A percentile compares a stretch with the other conserved stretches of the same genome.
These are phyloP conservation scores for Tolypocladium inflatum DNA, from an alignment of 2,329 filamentous ascomycete species.

Conservation along the genomic window DNA sequence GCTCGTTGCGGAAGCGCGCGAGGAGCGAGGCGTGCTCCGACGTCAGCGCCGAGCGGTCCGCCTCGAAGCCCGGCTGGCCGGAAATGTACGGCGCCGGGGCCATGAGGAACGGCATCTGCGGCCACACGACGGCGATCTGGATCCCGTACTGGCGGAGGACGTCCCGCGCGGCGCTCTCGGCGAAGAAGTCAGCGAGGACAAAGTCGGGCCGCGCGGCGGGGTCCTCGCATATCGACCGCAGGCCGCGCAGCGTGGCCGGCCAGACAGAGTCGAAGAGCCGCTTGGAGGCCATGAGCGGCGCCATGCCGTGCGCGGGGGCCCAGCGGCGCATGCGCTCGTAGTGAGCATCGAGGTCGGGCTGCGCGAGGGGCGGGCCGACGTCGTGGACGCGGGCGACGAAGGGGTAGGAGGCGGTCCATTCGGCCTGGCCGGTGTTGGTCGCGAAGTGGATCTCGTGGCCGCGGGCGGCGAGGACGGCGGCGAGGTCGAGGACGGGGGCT, in stretches of 20 bases:
- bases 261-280: constrained; percentile 27
- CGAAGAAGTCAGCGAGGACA: constrained; percentile 33
- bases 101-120: constrained; percentile 30
- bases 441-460: constrained; percentile 28
- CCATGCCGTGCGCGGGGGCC: constrained; percentile 20
- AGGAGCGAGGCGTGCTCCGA: constrained; percentile 28
- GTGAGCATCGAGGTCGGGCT: constrained; percentile 19
- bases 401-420: constrained; percentile 19
- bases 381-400: constrained; percentile 21
- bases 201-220: constrained; percentile 19
- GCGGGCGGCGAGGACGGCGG: constrained; percentile 19
- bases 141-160: constrained; percentile 25
- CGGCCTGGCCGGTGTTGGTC: constrained; percentile 25
- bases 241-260: constrained; percentile 16
- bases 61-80: constrained; percentile 30
- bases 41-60: constrained; percentile 19
- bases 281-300: constrained; percentile 23
- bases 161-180: constrained; percentile 26
- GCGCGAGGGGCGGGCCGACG: constrained; percentile 17
- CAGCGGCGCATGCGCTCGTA: constrained; percentile 24
- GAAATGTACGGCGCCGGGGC: constrained; percentile 28
- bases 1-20: constrained; percentile 25
- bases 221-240: constrained; percentile 7
- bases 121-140: constrained; percentile 28
- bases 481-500: constrained; percentile 4